Evolutionary conservation across 495 filamentous ascomycete genomes (phyloP), one percentile per base, ranked within the genome.

Genomic region (Pyrenopolyporus hunteri): DNA sequence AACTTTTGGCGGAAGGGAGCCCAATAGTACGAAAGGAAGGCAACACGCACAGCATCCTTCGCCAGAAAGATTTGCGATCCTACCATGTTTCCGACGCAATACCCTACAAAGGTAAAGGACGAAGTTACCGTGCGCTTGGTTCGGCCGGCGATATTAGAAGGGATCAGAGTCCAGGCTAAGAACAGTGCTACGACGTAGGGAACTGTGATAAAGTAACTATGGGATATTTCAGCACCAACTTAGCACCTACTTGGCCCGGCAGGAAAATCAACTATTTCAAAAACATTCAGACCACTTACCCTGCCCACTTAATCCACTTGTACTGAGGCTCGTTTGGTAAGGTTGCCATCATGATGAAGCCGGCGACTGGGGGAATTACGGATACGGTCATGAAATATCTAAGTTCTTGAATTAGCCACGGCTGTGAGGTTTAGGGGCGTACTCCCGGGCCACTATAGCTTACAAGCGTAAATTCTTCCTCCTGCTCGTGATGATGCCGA

Each of bases 31-130:
- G 13, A 33, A 22, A 26, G 74, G 47, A 29, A 74, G 22, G 59
- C 60, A 25, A 40, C 16, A 66, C 63, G 14, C 45, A 61, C 57
- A 7, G 80, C 80, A 55, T 80, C 74, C 23, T 76, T 75, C 0
- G 76, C 74, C 39, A 77, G 75, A 61, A 85, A 85, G 0, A 83
- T 85, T 54, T 82, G 80, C 8, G 82, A 82, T 0, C 83, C 83
- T n/a, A 85, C 78, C 62, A 85, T 85, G 40, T 85, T 85, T 0
- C 80, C 81, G 9, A 83, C 70, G 33, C 76, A 78, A 64, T 82
- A 83, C 0, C 64, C 75, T 9, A 77, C 75, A 9, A 80, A 74
- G 1, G 80, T 69, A 20, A 81, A 67, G 0, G 77, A 72, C 19
- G 70, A 72, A 2, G 64, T 70, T 14, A 72, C 46, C 8, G 70